Percentiles rank a stretch among this genome's conserved stretches.
phyloP scores from a whole-genome alignment of 768 basidiomycete species.

The Phlebiopsis gigantea region DNA sequence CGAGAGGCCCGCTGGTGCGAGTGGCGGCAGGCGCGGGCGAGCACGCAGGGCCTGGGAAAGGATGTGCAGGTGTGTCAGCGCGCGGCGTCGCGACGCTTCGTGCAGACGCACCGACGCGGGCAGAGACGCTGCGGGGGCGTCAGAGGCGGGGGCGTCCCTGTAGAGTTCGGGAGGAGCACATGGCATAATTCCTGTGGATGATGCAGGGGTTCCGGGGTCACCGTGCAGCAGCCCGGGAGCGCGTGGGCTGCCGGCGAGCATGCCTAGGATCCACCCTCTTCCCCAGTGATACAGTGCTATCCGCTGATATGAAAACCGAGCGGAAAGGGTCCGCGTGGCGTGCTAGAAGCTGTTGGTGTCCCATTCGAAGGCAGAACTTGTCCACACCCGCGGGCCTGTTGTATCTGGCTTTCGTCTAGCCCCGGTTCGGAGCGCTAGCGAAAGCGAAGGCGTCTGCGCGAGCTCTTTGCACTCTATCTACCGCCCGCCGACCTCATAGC shows the following conservation, averaged over 20 bases:
- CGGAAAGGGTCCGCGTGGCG: neutral
- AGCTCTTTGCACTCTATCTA: neutral
- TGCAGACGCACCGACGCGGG: too few relatives aligned
- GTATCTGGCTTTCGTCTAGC: neutral
- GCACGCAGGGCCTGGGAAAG: too few relatives aligned
- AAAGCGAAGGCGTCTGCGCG: neutral
- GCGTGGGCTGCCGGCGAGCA: neutral
- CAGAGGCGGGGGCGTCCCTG: too few relatives aligned
- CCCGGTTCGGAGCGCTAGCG: conserved; percentile 11
- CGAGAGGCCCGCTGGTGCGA: too few relatives aligned
- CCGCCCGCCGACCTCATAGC: conserved; percentile 4
- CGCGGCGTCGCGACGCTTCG: too few relatives aligned
- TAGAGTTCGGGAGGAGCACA: too few relatives aligned
- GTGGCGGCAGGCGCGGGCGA: too few relatives aligned
- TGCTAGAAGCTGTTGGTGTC: neutral
- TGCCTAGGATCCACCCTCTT: neutral
- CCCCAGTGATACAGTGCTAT: neutral
- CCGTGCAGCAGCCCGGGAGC: too few relatives aligned
- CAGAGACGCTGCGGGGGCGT: too few relatives aligned
- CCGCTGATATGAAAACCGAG: neutral
- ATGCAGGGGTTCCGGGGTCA: neutral
- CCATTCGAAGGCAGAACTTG: too few relatives aligned
- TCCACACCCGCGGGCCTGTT: neutral
- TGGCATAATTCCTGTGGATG: too few relatives aligned
- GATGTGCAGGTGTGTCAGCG: too few relatives aligned